phyloP scores from a whole-genome alignment of 2,329 filamentous ascomycete species.

The Ophiognomonia clavigignenti-juglandacearum region DNA sequence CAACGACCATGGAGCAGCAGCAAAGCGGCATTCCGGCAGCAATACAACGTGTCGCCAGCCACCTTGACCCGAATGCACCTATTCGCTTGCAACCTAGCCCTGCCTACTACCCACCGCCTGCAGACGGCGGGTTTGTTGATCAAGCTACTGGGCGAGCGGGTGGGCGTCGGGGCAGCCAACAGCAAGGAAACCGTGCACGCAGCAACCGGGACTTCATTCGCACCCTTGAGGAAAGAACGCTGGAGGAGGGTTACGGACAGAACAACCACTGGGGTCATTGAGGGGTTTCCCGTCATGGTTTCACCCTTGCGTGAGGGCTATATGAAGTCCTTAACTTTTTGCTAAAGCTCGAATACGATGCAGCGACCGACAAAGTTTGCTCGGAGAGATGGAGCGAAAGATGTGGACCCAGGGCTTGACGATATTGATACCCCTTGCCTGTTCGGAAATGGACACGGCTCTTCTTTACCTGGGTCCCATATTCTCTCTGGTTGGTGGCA shows the following conservation, averaged over 20 bases:
- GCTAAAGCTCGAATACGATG: neutral
- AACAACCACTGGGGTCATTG: conserved; percentile 17
- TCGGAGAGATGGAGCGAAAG: too few relatives aligned
- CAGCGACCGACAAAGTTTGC: neutral
- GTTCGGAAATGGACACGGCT: too few relatives aligned
- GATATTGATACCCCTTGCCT: too few relatives aligned
- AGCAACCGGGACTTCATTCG: conserved; percentile 86
- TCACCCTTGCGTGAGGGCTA: neutral
- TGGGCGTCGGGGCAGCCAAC: conserved; percentile 71
- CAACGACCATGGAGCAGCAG: conserved; percentile 94
- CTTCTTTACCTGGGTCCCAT: too few relatives aligned
- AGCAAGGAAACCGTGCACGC: conserved; percentile 44
- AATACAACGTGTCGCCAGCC: conserved; percentile 91
- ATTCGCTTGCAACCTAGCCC: conserved; percentile 93
- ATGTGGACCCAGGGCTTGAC: too few relatives aligned
- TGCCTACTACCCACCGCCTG: conserved; percentile 91
- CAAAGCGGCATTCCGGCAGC: conserved; percentile 87
- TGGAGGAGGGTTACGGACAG: conserved; percentile 74
- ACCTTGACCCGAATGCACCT: conserved; percentile 89
- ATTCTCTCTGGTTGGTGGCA: too few relatives aligned
- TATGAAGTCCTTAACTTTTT: neutral
- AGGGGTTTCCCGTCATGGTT: neutral
- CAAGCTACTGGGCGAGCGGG: conserved; percentile 48
- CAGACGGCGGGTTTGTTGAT: conserved; percentile 67
- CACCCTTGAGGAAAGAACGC: conserved; percentile 86